Percentiles rank a stretch among this genome's conserved stretches.
Conservation (phyloP, 352 stramenopile species). For the Phytophthora tubulina region DNA sequence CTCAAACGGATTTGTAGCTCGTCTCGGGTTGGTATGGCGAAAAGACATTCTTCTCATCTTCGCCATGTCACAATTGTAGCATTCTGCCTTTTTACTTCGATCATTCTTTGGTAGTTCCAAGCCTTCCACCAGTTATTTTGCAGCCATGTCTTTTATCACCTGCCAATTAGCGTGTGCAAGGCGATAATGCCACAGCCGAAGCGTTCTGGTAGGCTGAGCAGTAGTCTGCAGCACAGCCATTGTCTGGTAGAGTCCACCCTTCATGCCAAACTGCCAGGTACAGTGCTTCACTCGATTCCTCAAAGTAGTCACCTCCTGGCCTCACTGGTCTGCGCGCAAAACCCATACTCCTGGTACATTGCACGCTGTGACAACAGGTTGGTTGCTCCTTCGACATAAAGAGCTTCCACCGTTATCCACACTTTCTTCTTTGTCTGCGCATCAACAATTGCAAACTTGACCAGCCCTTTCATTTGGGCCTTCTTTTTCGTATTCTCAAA, state of each 20-base stretch:
- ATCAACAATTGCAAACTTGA: slow-evolving; percentile 1
- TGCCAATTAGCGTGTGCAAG: slow-evolving; percentile 24
- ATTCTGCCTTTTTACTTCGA: neutral
- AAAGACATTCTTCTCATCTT: slow-evolving; percentile 21
- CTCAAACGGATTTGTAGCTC: slow-evolving; percentile 2
- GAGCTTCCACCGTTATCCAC: neutral
- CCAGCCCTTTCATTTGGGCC: slow-evolving; percentile 1
- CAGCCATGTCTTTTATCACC: slow-evolving; percentile 10
- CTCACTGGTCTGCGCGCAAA: neutral
- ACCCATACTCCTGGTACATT: neutral
- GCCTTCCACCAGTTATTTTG: slow-evolving; percentile 5
- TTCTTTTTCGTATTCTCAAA: slow-evolving; percentile 6
- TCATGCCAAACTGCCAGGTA: slow-evolving; percentile 1
- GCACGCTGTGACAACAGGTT: too few relatives aligned
- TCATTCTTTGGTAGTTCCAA: neutral
- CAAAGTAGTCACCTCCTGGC: neutral
- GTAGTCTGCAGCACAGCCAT: neutral
- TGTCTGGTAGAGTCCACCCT: slow-evolving; percentile 1
- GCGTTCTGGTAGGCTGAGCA: neutral
- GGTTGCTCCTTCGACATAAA: too few relatives aligned
- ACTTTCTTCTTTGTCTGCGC: neutral
- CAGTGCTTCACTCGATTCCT: neutral
- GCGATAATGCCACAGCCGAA: slow-evolving; percentile 4
- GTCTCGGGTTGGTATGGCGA: neutral
- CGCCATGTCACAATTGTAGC: slow-evolving; percentile 14